phyloP scores from a whole-genome alignment of 768 basidiomycete species.

The Mrakia blollopis region DNA sequence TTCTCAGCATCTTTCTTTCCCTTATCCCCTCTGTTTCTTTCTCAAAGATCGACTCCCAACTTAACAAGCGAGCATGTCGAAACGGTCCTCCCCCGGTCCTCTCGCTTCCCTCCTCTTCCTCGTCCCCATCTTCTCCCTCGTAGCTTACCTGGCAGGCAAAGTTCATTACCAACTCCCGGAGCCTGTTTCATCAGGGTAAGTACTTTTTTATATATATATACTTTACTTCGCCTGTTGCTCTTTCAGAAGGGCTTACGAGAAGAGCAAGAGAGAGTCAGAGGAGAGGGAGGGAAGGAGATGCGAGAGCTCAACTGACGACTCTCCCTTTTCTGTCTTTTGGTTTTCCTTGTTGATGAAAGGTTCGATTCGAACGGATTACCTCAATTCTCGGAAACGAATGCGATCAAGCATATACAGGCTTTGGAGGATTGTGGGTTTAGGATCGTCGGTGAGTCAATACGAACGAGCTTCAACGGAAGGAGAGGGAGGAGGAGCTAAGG shows the following conservation, averaged over 20 bases:
- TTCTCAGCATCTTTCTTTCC: no score
- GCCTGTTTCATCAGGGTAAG: not conserved
- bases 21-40: no score
- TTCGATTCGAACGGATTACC: not conserved
- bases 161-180: slow-evolving; percentile 20
- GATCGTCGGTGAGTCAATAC: not conserved
- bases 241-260: no score
- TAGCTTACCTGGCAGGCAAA: not conserved
- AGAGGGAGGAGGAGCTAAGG: not conserved
- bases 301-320: no score
- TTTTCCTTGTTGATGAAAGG: not conserved
- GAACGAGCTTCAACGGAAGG: no score
- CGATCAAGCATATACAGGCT: slow-evolving; percentile 9
- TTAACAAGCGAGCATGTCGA: not conserved
- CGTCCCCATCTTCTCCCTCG: not conserved
- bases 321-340: not conserved
- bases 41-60: no score
- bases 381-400: slow-evolving; percentile 22
- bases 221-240: no score
- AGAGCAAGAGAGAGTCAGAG: no score
- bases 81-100: not conserved
- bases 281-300: no score
- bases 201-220: no score
- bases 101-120: slow-evolving; percentile 13
- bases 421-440: slow-evolving; percentile 22